Evolutionary conservation across 163 green algal genomes (phyloP).

Genomic region (Chlamydomonas reinhardtii): DNA sequence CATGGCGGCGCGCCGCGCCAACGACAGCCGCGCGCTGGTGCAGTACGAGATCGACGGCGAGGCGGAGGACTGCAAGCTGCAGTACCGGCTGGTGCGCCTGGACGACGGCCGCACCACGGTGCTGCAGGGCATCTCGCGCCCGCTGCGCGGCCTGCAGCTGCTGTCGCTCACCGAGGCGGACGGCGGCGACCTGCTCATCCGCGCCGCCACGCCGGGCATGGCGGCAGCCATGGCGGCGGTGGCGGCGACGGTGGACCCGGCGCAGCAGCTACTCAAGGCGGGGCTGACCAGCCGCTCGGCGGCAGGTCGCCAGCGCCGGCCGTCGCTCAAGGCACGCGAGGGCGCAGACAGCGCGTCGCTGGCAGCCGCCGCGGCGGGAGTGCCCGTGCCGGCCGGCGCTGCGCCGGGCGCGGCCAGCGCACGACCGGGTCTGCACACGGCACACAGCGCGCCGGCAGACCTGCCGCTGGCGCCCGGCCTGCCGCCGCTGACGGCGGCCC

Average conservation of each 20-base stretch:
- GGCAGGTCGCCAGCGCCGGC: slow-evolving; percentile 17
- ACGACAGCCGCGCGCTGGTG: background rate
- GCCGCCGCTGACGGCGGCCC: background rate
- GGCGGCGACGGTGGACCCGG: background rate
- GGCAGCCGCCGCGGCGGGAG: background rate
- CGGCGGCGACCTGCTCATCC: slow-evolving; percentile 26
- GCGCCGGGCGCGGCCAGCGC: background rate
- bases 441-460: background rate
- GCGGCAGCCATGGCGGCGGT: background rate
- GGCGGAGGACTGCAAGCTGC: slow-evolving; percentile 25
- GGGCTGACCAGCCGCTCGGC: background rate
- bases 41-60: slow-evolving; percentile 43
- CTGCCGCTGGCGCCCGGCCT: background rate
- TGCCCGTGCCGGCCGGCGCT: background rate
- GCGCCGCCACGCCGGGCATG: background rate
- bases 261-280: background rate
- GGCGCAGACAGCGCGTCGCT: background rate
- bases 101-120: background rate
- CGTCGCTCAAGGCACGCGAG: slow-evolving; percentile 40
- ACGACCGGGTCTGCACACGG: background rate
- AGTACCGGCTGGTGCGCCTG: slow-evolving; percentile 3
- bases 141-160: slow-evolving; percentile 36
- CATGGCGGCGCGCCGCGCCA: background rate
- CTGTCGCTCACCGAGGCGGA: background rate
- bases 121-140: slow-evolving; percentile 27